These are phyloP conservation scores for Catharanthus roseus DNA, from an alignment of 257 asterid species.

Conservation along the genomic window DNA sequence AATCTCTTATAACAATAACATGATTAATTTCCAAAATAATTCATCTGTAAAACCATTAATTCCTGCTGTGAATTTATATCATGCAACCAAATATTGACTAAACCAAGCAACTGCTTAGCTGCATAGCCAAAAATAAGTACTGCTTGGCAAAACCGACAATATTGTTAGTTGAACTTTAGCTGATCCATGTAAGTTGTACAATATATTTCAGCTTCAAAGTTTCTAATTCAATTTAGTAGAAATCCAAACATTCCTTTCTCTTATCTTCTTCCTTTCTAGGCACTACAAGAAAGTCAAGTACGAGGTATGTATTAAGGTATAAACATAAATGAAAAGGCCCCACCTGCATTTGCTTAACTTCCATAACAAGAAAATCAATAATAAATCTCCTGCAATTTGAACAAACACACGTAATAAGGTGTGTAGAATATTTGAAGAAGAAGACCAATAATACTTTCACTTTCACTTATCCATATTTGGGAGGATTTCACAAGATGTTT, in stretches of 20 bases:
- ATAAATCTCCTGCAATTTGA: conserved; percentile 18
- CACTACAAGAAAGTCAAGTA: conserved; percentile 8
- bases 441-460: no score
- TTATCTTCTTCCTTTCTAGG: not conserved
- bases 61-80: no score
- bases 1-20: no score
- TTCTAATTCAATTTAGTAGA: not conserved
- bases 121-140: no score
- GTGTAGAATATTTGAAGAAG: conserved; percentile 7
- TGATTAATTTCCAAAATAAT: not conserved
- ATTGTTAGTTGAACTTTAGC: conserved; percentile 4
- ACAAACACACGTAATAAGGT: conserved; percentile 13
- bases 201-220: not conserved
- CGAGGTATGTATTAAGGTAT: conserved; percentile 17
- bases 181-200: not conserved
- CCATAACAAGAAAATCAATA: not conserved
- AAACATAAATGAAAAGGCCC: conserved; percentile 33
- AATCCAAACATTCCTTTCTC: not conserved
- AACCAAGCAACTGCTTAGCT: not conserved
- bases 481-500: not conserved
- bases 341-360: conserved; percentile 7
- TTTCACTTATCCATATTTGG: not conserved
- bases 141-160: no score
- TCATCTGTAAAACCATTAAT: not conserved
- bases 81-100: not conserved